Conservation (phyloP, 345 rosid genomes). For the Combretum micranthum region DNA sequence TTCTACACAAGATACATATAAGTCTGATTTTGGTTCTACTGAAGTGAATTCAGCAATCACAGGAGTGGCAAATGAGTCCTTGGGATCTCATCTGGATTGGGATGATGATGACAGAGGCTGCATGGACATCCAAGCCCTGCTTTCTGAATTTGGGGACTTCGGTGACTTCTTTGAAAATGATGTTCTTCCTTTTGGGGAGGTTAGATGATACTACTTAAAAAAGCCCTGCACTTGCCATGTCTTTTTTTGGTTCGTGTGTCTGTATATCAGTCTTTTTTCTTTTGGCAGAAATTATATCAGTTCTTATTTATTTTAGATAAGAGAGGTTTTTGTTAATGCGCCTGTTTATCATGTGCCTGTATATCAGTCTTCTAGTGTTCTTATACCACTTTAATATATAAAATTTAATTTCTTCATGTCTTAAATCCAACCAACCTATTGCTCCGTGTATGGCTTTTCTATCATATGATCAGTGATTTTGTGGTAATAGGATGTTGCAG, state of each 20-base stretch:
- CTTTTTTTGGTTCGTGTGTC: background rate
- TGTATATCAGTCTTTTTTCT: too few species aligned
- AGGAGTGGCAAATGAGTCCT: slow-evolving; percentile 60
- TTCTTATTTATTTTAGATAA: too few species aligned
- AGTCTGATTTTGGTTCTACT: slow-evolving; percentile 44
- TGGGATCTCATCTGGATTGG: slow-evolving; percentile 82
- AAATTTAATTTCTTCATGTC: too few species aligned
- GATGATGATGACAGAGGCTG: slow-evolving; percentile 90
- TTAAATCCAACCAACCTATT: too few species aligned
- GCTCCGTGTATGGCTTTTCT: too few species aligned
- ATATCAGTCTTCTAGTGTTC: too few species aligned
- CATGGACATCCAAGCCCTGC: slow-evolving; percentile 93
- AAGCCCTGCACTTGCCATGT: background rate
- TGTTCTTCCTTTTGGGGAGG: slow-evolving; percentile 96
- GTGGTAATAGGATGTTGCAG: too few species aligned
- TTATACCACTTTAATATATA: too few species aligned
- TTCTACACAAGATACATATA: slow-evolving; percentile 39
- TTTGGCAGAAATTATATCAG: too few species aligned
- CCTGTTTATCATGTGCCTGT: too few species aligned
- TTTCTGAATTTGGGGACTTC: slow-evolving; percentile 98
- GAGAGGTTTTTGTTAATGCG: too few species aligned
- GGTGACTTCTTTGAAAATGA: slow-evolving; percentile 97
- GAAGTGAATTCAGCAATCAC: slow-evolving; percentile 57
- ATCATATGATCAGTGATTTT: too few species aligned
- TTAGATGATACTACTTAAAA: slow-evolving; percentile 4